Base-by-base conservation (phyloP, 2,329 filamentous ascomycete genomes). In the Acarospora socialis region DNA sequence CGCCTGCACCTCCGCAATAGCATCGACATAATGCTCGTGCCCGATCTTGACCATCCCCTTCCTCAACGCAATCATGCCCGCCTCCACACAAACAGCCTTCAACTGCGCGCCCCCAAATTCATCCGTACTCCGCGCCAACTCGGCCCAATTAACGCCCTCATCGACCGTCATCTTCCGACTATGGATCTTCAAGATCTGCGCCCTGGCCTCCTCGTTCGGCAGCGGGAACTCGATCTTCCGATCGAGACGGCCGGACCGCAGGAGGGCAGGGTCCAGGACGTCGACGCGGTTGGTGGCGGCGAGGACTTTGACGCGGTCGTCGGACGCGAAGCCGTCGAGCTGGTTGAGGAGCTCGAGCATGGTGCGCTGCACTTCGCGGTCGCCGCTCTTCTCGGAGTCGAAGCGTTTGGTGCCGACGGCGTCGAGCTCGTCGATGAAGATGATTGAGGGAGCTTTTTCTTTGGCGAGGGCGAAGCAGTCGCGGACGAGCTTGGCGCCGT, bases 271-370 rank as follows among this genome's bases (percentile, higher is more conserved):
- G 54, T 94, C 87, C 12, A 94, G 69, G 5, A 94, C 86, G 51
- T 94, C 87, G 36, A 94, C 78, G 54, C 86, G 77, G 65, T 95
- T 94, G 15, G 86, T 94, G 26, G 86, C 86, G 3, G 86, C 86
- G 31, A 95, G 68, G 4, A 95, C 87, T 65, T 94, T 95, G 68
- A 94, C 92, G 31, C 86, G 77, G 54, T 94, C 87, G 53, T 94
- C 86, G 5, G 84, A 93, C 1, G 90, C 92, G 52, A 98, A 98
- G 33, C 90, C 90, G 52, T 98, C 90, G 2, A 98, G 75, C 64
- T 98, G 90, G 63, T 98, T 98, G 43, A 98, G 78, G 34, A 98
- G 72, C 59, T 98, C 90, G 63, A 98, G 66, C 92, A 98, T 98
- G 36, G 90, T 98, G 55, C 90, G 75, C 63, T 98, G 90, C 25